phyloP scores from a whole-genome alignment of 1,284 basidiomycete species.

The Ganoderma multipileum region DNA sequence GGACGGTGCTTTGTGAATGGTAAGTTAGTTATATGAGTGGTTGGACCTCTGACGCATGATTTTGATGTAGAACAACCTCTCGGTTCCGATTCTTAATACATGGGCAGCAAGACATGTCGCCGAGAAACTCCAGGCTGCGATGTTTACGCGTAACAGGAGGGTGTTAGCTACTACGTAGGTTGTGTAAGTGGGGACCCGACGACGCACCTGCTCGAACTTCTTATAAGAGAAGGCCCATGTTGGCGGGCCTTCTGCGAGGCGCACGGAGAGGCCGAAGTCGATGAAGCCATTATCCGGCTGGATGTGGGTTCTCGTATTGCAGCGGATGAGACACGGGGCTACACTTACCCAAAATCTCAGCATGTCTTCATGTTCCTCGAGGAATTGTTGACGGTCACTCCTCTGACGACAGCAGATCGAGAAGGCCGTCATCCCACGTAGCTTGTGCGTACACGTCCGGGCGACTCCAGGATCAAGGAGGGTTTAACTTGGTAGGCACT shows the following conservation, averaged over 20 bases:
- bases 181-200: too few relatives aligned
- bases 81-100: neutral
- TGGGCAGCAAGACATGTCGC: neutral
- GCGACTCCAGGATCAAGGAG: neutral
- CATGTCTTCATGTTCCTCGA: conserved; percentile 5
- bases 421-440: neutral
- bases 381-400: neutral
- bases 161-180: too few relatives aligned
- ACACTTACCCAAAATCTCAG: conserved; percentile 13
- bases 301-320: neutral
- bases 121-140: conserved; percentile 31
- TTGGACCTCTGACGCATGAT: neutral
- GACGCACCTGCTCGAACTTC: conserved; percentile 34
- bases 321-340: too few relatives aligned
- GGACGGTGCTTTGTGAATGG: too few relatives aligned
- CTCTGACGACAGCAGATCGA: neutral
- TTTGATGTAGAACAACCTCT: neutral
- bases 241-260: conserved; percentile 16
- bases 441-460: neutral
- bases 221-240: conserved; percentile 33
- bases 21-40: too few relatives aligned
- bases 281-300: conserved; percentile 39
- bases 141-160: conserved; percentile 33
- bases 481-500: neutral
- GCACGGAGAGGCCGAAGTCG: conserved; percentile 38